Base-by-base conservation (phyloP, 2,329 filamentous ascomycete genomes). In the Calonectria henricotiae region DNA sequence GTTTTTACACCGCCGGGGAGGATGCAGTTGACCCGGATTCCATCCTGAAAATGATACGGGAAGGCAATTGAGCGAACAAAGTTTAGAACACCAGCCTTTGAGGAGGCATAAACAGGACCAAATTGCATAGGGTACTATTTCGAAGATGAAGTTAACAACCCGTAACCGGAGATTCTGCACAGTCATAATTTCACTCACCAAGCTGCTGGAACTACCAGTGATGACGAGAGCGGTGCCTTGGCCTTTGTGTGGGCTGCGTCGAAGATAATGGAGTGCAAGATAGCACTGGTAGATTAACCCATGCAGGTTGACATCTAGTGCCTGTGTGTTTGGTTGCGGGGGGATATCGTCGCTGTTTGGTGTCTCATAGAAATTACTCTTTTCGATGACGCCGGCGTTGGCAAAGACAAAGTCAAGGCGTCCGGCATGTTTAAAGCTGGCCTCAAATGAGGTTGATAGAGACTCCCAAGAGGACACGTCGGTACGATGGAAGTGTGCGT, bases 391-490 rank as follows among this genome's bases (percentile, higher is more conserved):
- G 1, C 85, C 85, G 0, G 85, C 85, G 65, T 87, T 87, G 17
- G 84, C 85, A 71, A 85, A 87, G 39, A 87, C 84, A 70, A 87
- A 85, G 76, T 87, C 85, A 17, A 87, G 54, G 3, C 81, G 76
- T 15, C 79, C 77, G 11, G 79, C 75, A 3, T 74, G 68, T 5
- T 78, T 70, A 76, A 83, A 86, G 9, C 81, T 76, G 17, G 70
- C 71, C 54, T 85, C 79, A 66, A 86, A 86, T 65, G 30, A 78
- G 70, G 2, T 71, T 44, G 75, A 71, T 12, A 73, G 12, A 68
- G 67, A 4, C 66, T 66, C 51, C 66, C 74, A 41, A 1, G 69
- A 71, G 1, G 43, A 63, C 5, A 68, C 65, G 13, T 70, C 68
- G 5, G 51, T 60, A 13, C 41, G 41, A 5, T 39, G 46, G 20